Evolutionary conservation across 306 rosid species (phyloP).

Genomic region (Vigna nakashimae): DNA sequence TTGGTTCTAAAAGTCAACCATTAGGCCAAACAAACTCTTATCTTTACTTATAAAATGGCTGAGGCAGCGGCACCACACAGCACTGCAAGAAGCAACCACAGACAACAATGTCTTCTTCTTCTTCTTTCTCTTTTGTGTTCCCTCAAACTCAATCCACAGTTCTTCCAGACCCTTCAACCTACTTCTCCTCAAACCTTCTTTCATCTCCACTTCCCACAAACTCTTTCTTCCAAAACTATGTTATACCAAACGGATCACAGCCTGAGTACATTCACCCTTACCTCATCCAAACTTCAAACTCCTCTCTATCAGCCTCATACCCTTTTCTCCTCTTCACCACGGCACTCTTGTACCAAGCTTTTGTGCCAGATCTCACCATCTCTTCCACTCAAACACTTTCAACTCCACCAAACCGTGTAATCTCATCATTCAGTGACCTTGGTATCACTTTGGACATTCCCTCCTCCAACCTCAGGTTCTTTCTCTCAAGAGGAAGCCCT

Average conservation of each 20-base stretch:
- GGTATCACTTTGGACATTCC: conserved; percentile 78
- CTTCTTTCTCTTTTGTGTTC: conserved; percentile 51
- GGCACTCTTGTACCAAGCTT: conserved; percentile 65
- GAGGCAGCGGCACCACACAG: not conserved
- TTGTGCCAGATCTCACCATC: conserved; percentile 72
- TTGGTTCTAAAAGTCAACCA: not conserved
- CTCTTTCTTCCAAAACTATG: conserved; percentile 85
- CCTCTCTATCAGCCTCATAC: conserved; percentile 66
- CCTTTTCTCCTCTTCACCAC: conserved; percentile 64
- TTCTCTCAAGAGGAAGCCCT: conserved; percentile 83
- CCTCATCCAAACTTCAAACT: conserved; percentile 63
- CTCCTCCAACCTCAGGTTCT: conserved; percentile 65
- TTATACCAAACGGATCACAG: conserved; percentile 71
- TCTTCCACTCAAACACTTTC: conserved; percentile 49
- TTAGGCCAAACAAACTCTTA: not conserved
- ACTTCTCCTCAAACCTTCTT: conserved; percentile 70
- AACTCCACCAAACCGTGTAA: conserved; percentile 44
- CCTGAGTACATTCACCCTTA: conserved; percentile 89
- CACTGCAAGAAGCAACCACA: not conserved
- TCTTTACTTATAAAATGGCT: not conserved
- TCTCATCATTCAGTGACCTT: conserved; percentile 74
- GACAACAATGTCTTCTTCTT: not conserved
- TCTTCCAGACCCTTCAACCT: conserved; percentile 76
- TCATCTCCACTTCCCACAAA: conserved; percentile 79
- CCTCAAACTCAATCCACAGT: conserved; percentile 67